phyloP scores from a whole-genome alignment of 495 filamentous ascomycete species.

The Clavariopsis aquatica region DNA sequence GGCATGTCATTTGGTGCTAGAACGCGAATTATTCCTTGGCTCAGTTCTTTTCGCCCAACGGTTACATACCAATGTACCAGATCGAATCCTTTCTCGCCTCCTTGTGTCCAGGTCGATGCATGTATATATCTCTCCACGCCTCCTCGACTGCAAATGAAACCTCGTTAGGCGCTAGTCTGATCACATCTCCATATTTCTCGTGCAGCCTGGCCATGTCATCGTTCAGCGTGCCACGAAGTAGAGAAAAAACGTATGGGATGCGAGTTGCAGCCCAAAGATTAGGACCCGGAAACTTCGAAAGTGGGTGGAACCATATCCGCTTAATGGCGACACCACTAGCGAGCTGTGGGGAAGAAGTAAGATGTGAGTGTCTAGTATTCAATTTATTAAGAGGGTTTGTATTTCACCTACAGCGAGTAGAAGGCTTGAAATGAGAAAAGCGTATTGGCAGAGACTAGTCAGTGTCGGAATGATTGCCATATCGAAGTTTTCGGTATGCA shows the following conservation, averaged over 20 bases:
- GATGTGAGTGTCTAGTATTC: too few relatives aligned
- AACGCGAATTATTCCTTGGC: too few relatives aligned
- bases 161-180: slow-evolving; percentile 42
- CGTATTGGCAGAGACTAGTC: background rate
- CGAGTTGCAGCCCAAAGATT: slow-evolving; percentile 21
- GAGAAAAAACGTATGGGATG: slow-evolving; percentile 16
- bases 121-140: slow-evolving; percentile 44
- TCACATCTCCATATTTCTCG: slow-evolving; percentile 26
- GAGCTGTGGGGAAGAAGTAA: background rate
- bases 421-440: background rate
- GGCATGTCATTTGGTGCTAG: slow-evolving; percentile 16
- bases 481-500: too few relatives aligned
- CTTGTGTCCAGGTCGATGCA: slow-evolving; percentile 32
- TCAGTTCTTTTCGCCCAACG: too few relatives aligned
- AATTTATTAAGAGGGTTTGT: too few relatives aligned
- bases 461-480: too few relatives aligned
- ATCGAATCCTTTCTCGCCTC: slow-evolving; percentile 22
- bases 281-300: slow-evolving; percentile 33
- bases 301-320: slow-evolving; percentile 51
- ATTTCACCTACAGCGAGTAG: too few relatives aligned
- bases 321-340: slow-evolving; percentile 38
- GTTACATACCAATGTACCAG: slow-evolving; percentile 23
- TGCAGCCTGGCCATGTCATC: slow-evolving; percentile 12
- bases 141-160: slow-evolving; percentile 39
- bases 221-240: slow-evolving; percentile 12